Evolutionary conservation across 2,329 filamentous ascomycete genomes (phyloP), one percentile per base, ranked within the genome.

Genomic region (Botrytis paeoniae): DNA sequence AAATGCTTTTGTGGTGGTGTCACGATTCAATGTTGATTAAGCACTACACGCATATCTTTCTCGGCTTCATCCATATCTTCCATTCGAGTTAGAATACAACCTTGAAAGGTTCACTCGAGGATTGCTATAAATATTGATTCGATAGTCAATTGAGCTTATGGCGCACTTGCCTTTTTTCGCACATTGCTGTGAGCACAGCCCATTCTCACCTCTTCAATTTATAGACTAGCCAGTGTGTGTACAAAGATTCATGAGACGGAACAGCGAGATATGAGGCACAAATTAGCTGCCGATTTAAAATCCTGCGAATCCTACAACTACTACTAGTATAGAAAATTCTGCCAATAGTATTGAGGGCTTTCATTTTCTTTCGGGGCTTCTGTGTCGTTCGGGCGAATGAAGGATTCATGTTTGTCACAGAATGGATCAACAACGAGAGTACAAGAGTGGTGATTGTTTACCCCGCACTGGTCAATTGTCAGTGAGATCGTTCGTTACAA

Each of bases 71-170:
- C 22, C 7, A 20, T 45, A 8, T n/a, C 45, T 12, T 51, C 25
- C 48, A 22, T n/a, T 4, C 25, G 1, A 14, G 48, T 5, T 12
- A 51, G 48, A 1, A 51, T 59, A 37, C 57, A 60, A 10, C 57
- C 9, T 32, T 12, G 18, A 6, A 2, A 4, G 3, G 0, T 35
- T 4, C 45, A n/a, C 48, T 12, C 32, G 32, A 0, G 2, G 32
- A 22, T 25, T 61, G 20, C 2, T 7, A 37, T 22, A 0, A 60
- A 6, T 8, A 22, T 25, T 37, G 4, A 32, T 60, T 37, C 2
- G 12, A 51, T 5, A 29, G 18, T 3, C 51, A n/a, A 37, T 2
- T 37, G 5, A 25, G 10, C 4, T 25, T n/a, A 37, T 39, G 10
- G 0, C 20, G 5, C 10, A 25, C 10, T n/a, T 61, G 32, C 5